A percentile compares a stretch with the other conserved stretches of the same genome.
Conservation (phyloP, 345 rosid genomes). For the Citropsis articulata region DNA sequence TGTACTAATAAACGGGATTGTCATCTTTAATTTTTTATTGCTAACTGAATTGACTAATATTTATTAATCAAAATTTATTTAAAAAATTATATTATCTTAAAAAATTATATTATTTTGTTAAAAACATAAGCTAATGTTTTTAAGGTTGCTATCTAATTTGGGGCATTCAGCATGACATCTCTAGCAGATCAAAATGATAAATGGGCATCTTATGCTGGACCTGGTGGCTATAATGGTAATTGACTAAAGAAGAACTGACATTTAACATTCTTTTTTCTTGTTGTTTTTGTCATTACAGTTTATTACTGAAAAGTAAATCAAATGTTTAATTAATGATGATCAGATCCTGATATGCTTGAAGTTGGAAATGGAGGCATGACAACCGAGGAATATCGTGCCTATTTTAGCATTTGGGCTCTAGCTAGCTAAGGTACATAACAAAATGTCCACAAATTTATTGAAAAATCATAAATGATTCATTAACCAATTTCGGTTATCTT, state of each 20-base stretch:
- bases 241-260: too few species aligned
- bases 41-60: neutral
- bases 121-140: neutral
- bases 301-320: too few species aligned
- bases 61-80: too few species aligned
- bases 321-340: too few species aligned
- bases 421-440: constrained; percentile 42
- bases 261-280: neutral
- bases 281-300: neutral
- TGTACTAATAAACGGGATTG: neutral
- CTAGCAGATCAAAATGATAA: constrained; percentile 49
- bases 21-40: too few species aligned
- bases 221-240: constrained; percentile 73
- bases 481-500: too few species aligned
- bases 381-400: constrained; percentile 54
- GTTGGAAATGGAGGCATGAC: constrained; percentile 79
- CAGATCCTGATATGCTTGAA: constrained; percentile 83
- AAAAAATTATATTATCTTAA: too few species aligned
- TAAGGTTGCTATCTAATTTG: neutral
- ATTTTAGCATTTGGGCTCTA: constrained; percentile 74
- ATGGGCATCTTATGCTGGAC: constrained; percentile 66
- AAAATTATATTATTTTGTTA: too few species aligned
- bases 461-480: too few species aligned
- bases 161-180: constrained; percentile 41
- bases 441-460: too few species aligned